Evolutionary conservation across 768 basidiomycete species (phyloP).

Genomic region (Suillus ampliporus): DNA sequence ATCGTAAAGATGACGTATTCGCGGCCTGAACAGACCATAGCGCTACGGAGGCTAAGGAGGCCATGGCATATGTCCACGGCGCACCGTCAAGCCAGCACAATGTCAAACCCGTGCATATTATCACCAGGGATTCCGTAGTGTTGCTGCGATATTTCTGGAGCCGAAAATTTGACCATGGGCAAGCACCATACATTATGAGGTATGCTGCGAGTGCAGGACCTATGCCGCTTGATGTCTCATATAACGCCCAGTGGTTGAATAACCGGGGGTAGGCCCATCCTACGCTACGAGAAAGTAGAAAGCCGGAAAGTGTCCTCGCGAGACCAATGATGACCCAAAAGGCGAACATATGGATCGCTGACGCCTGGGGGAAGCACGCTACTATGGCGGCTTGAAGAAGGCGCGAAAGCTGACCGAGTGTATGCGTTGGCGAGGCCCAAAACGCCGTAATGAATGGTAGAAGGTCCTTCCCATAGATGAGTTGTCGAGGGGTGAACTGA

Average conservation of each 20-base stretch:
- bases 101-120: constrained; percentile 17
- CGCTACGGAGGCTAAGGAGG: constrained; percentile 31
- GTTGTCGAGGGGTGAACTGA: constrained; percentile 45
- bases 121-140: constrained; percentile 17
- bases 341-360: background rate
- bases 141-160: constrained; percentile 18
- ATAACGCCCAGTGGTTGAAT: constrained; percentile 47
- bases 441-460: constrained; percentile 41
- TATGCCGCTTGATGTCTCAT: constrained; percentile 44
- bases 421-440: constrained; percentile 38
- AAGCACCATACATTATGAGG: constrained; percentile 22
- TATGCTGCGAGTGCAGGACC: constrained; percentile 39
- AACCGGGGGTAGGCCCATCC: constrained; percentile 46
- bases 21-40: constrained; percentile 21
- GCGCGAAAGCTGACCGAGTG: constrained; percentile 27
- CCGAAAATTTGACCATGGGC: background rate
- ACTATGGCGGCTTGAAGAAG: constrained; percentile 21
- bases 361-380: background rate
- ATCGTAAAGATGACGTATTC: background rate
- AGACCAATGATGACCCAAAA: constrained; percentile 31
- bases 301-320: constrained; percentile 22
- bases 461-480: constrained; percentile 41
- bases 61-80: constrained; percentile 46
- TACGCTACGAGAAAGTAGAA: constrained; percentile 31
- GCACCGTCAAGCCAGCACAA: constrained; percentile 38